A percentile compares a stretch with the other conserved stretches of the same genome.
Conservation (phyloP, 164 flowering plant genomes). For the Umbellularia californica region DNA sequence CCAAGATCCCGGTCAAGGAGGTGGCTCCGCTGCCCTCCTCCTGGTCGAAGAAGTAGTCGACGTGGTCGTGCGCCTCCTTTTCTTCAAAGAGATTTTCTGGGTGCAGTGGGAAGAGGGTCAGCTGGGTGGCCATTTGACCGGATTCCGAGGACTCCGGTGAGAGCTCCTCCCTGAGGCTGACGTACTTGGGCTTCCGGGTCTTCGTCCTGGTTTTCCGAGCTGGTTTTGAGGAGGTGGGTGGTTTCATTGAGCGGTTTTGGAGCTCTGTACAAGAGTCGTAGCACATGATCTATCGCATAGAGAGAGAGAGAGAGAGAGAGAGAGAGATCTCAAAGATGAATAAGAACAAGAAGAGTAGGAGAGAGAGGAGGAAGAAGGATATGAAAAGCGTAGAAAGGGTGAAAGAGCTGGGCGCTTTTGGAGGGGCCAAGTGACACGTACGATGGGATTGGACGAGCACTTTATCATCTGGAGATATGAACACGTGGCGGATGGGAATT, state of each 20-base stretch:
- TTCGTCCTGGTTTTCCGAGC: slow-evolving; percentile 36
- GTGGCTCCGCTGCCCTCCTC: slow-evolving; percentile 30
- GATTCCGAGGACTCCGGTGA: not conserved
- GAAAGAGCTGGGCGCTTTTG: not conserved
- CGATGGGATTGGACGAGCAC: not conserved
- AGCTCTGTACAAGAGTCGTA: not conserved
- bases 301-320: not conserved
- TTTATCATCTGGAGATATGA: not conserved
- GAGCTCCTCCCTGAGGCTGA: slow-evolving; percentile 27
- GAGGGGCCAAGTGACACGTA: not conserved
- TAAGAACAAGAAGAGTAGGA: no score
- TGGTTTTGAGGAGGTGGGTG: not conserved
- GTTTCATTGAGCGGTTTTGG: not conserved
- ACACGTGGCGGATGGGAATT: not conserved
- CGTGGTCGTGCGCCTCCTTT: slow-evolving; percentile 26
- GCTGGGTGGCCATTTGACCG: slow-evolving; percentile 10
- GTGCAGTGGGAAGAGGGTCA: slow-evolving; percentile 53
- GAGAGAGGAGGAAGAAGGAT: not conserved
- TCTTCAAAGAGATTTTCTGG: slow-evolving; percentile 40
- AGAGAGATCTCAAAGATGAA: not conserved
- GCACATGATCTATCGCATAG: not conserved
- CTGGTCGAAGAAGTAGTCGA: slow-evolving; percentile 38
- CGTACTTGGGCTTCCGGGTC: slow-evolving; percentile 47
- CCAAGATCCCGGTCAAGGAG: slow-evolving; percentile 45
- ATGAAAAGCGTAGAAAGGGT: not conserved